Evolutionary conservation across 768 basidiomycete species (phyloP).

Genomic region (Gelatoporia subvermispora): DNA sequence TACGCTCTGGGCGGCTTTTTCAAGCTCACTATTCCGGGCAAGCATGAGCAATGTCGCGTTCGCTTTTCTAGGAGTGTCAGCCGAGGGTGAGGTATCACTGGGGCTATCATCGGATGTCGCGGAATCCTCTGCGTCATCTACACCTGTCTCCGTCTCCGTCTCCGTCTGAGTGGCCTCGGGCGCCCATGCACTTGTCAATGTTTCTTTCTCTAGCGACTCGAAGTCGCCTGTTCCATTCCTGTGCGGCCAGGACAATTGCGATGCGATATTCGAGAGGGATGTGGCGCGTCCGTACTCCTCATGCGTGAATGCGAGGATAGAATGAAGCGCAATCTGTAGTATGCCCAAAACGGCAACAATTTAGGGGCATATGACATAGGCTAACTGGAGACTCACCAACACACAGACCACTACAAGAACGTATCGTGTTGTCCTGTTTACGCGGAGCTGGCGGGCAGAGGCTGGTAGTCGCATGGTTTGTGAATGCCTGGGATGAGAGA

Average conservation of each 20-base stretch:
- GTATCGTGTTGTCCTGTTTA: constrained; percentile 27
- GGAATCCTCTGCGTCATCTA: no score
- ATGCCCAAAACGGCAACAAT: background rate
- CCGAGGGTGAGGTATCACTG: no score
- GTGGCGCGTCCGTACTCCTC: constrained; percentile 60
- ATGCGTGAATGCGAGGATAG: constrained; percentile 61
- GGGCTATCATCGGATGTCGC: no score
- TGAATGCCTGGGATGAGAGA: no score
- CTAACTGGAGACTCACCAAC: constrained; percentile 25
- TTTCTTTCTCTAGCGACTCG: background rate
- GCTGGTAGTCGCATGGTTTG: no score
- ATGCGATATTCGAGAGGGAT: constrained; percentile 38
- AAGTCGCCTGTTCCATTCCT: background rate
- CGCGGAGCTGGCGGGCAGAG: no score
- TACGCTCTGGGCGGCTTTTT: constrained; percentile 59
- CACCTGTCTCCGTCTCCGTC: no score
- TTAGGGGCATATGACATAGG: background rate
- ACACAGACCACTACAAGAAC: constrained; percentile 25
- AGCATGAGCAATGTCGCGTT: constrained; percentile 42
- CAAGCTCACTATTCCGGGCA: constrained; percentile 59
- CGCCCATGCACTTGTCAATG: no score
- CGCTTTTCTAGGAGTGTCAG: constrained; percentile 4
- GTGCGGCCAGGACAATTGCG: constrained; percentile 21
- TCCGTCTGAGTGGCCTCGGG: no score
- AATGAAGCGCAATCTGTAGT: constrained; percentile 38